A percentile compares a stretch with the other conserved stretches of the same genome.
Conservation (phyloP, 306 rosid species). For the Vachellia pachyceras region DNA sequence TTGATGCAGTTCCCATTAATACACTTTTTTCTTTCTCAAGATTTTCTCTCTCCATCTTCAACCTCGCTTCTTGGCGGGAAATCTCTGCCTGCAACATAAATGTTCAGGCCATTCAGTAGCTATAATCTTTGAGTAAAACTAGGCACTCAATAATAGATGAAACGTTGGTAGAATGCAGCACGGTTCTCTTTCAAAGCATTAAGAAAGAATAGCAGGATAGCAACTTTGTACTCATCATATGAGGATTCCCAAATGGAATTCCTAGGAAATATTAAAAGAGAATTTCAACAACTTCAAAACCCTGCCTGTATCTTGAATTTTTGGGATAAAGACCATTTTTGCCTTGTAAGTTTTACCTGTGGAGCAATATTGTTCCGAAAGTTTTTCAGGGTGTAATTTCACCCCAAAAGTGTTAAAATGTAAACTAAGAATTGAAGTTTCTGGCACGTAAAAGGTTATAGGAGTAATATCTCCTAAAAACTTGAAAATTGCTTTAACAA, state of each 20-base stretch:
- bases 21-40: constrained; percentile 97
- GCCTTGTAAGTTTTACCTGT: too few relatives aligned
- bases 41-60: constrained; percentile 95
- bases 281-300: not conserved
- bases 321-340: too few relatives aligned
- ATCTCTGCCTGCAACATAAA: constrained; percentile 73
- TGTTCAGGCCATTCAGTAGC: not conserved
- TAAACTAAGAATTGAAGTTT: constrained; percentile 3
- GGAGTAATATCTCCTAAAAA: not conserved
- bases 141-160: constrained; percentile 16
- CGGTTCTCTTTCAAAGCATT: not conserved
- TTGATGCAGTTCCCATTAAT: constrained; percentile 96
- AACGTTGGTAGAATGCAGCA: constrained; percentile 6
- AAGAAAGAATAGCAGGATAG: too few relatives aligned
- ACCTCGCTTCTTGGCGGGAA: constrained; percentile 90
- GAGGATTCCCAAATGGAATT: not conserved
- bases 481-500: constrained; percentile 17
- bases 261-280: not conserved
- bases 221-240: not conserved
- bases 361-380: too few relatives aligned
- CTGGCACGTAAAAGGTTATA: not conserved
- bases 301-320: not conserved
- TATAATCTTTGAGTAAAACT: not conserved
- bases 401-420: too few relatives aligned
- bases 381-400: too few relatives aligned